Conservation (phyloP, 164 flowering plant species). For the Saururus chinensis region DNA sequence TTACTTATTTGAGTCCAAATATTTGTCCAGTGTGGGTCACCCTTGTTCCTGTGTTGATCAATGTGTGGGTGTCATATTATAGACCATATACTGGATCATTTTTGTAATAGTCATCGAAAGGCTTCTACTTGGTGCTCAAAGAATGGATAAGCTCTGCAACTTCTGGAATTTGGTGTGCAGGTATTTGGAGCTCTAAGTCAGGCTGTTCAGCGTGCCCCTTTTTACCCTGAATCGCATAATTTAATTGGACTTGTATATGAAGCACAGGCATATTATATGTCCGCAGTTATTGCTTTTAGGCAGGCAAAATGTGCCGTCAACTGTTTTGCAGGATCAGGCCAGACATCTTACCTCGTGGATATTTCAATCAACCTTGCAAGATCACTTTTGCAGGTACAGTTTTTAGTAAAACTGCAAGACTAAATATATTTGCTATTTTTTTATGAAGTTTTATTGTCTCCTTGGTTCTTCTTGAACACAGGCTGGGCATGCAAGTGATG, state of each 20-base stretch:
- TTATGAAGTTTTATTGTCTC: not conserved
- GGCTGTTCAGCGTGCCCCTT: slow-evolving; percentile 77
- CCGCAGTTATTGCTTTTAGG: slow-evolving; percentile 59
- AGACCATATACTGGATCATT: too few species aligned
- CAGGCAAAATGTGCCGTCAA: slow-evolving; percentile 46
- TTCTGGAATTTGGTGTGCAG: slow-evolving; percentile 23
- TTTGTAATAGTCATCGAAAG: too few species aligned
- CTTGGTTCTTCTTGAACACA: slow-evolving; percentile 20
- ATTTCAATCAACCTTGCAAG: slow-evolving; percentile 75
- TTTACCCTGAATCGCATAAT: slow-evolving; percentile 80
- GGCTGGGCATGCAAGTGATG: slow-evolving; percentile 61
- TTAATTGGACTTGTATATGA: slow-evolving; percentile 69
- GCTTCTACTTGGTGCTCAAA: not conserved
- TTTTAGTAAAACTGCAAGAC: not conserved
- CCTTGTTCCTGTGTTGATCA: too few species aligned
- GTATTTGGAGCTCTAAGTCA: slow-evolving; percentile 76
- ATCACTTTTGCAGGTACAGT: slow-evolving; percentile 51
- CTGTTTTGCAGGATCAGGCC: slow-evolving; percentile 14
- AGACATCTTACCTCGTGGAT: slow-evolving; percentile 32
- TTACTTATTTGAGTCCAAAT: too few species aligned
- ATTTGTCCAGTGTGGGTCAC: too few species aligned
- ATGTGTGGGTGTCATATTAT: too few species aligned
- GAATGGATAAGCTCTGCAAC: not conserved
- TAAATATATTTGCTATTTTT: not conserved
- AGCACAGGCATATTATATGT: slow-evolving; percentile 52